Base-by-base conservation (phyloP, 2,329 filamentous ascomycete genomes). In the Aureobasidium sp. region DNA sequence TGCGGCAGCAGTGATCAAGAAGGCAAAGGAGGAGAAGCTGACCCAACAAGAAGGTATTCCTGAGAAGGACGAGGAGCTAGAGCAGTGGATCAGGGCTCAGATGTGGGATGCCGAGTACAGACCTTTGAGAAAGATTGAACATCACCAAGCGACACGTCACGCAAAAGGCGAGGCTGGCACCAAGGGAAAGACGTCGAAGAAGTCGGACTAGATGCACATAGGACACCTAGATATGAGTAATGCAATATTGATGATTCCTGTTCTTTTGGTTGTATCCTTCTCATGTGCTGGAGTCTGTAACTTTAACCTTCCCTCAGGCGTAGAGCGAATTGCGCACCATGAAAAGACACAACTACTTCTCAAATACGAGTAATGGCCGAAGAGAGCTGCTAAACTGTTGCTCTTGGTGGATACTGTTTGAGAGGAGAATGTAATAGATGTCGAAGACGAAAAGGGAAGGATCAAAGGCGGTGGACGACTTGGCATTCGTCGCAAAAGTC, bases 71-170 rank as follows among this genome's bases (percentile, higher is more conserved):
- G 75, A 69, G 0, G 81, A 84, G 3, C 68, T 90, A 37, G 85
- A 89, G 61, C 81, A 82, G 62, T 93, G 89, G 89, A 85, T 92
- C 63, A 73, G 80, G 29, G 86, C 86, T 75, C 89, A 91, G 77
- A 92, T 92, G 89, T 92, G 89, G 89, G 78, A 87, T 64, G 81
- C 89, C 0, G 79, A 79, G 53, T 93, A 92, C 71, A 74, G 88
- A 29, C 82, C 83, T 1, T 71, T 91, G 66, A 81, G 79, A 70
- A 77, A 79, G 39, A 84, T 90, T 5, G 75, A 77, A 22, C 74
- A 77, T 31, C 73, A 76, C 5, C 72, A 70, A 0, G 85, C 85
- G 1, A 81, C 78, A 52, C 76, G 83, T n/a, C 74, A 78, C 65
- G 86, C 86, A 0, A 85, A 74, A 72, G 85, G 83, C 0, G 80